Conservation (phyloP, 202 grass and related monocot species). For the Bolboschoenoplectus hybrid region DNA sequence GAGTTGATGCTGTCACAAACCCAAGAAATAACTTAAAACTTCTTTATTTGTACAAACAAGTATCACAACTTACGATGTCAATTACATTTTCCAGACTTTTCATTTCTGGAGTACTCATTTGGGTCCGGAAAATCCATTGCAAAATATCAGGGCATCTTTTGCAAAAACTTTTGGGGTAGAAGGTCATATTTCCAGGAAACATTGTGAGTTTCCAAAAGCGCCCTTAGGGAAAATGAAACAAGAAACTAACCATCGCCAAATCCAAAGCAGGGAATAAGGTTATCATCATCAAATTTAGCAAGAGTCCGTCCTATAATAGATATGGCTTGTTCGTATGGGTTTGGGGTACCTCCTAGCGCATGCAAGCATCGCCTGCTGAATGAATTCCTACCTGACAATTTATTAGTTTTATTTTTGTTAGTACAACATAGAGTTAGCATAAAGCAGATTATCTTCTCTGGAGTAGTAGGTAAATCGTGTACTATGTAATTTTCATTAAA, state of each 20-base stretch:
- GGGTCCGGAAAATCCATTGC: neutral
- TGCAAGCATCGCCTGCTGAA: slow-evolving; percentile 65
- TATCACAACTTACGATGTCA: neutral
- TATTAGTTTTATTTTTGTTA: slow-evolving; percentile 7
- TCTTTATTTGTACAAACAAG: slow-evolving; percentile 12
- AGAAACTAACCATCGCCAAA: slow-evolving; percentile 67
- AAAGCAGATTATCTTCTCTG: neutral
- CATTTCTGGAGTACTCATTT: neutral
- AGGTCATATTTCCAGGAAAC: neutral
- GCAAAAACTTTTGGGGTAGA: neutral
- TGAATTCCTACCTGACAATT: slow-evolving; percentile 50
- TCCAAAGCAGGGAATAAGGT: slow-evolving; percentile 79
- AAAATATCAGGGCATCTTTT: neutral
- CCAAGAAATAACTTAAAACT: neutral
- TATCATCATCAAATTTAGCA: slow-evolving; percentile 74
- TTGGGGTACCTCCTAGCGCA: slow-evolving; percentile 54
- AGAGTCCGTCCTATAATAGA: slow-evolving; percentile 71
- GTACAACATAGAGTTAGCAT: slow-evolving; percentile 5
- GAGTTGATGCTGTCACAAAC: slow-evolving; percentile 58
- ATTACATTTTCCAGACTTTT: neutral
- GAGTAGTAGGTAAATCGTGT: neutral
- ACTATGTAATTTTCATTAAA: neutral
- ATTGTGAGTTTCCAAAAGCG: slow-evolving; percentile 15
- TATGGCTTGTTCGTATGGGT: slow-evolving; percentile 80
- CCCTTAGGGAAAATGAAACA: neutral